Conservation (phyloP, 2,329 filamentous ascomycete genomes). For the Truncatella angustata region DNA sequence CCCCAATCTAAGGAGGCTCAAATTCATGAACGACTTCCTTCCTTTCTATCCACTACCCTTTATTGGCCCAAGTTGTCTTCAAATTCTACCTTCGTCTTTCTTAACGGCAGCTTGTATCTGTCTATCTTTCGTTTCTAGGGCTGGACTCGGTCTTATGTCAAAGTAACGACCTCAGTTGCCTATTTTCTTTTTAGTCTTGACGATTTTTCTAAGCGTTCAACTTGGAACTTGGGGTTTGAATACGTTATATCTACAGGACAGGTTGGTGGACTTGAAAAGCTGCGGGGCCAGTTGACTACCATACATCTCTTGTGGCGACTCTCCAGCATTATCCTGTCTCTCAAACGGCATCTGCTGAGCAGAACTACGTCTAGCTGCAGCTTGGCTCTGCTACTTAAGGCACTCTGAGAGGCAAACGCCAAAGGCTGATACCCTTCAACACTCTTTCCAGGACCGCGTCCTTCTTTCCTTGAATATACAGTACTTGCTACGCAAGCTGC, state of each 20-base stretch:
- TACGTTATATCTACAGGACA: not conserved
- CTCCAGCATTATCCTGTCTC: not conserved
- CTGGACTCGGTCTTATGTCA: constrained; percentile 8
- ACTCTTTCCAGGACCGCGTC: not conserved
- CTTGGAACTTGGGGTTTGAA: not conserved
- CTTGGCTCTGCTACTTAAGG: not conserved
- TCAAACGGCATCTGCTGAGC: not conserved
- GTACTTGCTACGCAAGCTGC: constrained; percentile 12
- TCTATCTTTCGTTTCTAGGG: constrained; percentile 11
- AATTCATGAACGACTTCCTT: constrained; percentile 19
- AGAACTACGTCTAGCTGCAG: not conserved
- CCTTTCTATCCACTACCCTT: constrained; percentile 16
- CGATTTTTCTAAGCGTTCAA: not conserved
- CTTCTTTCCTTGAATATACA: not conserved
- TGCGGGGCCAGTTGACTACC: not conserved
- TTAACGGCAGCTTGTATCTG: constrained; percentile 4
- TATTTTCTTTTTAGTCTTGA: not conserved
- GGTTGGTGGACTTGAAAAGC: not conserved
- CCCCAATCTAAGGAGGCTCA: constrained; percentile 22
- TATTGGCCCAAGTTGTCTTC: constrained; percentile 11
- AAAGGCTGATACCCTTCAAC: not conserved
- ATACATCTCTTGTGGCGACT: not conserved
- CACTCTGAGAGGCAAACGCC: not conserved
- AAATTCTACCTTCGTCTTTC: constrained; percentile 15
- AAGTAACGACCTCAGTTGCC: not conserved